These are phyloP conservation scores for Phoma sp. DNA, from an alignment of 2,329 filamentous ascomycete genomes.

Conservation along the genomic window DNA sequence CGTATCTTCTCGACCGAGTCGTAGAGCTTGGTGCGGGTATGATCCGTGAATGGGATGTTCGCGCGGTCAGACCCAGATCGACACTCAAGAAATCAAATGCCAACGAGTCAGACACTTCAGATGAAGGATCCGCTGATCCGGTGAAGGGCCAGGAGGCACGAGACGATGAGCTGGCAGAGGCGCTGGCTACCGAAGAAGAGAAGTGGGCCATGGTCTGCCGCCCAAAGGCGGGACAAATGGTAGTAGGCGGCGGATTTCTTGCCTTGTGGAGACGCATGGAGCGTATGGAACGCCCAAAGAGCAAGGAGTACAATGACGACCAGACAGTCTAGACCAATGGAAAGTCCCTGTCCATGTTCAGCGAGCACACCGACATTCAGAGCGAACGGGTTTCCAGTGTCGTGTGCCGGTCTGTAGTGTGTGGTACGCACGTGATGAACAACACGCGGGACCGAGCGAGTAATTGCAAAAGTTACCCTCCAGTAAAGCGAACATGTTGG, in stretches of 20 bases:
- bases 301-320: conserved; percentile 9
- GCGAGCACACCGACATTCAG: conserved; percentile 12
- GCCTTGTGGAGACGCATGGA: conserved; percentile 47
- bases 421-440: conserved; percentile 16
- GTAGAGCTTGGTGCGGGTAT: conserved; percentile 63
- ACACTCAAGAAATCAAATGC: conserved; percentile 26
- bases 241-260: conserved; percentile 47
- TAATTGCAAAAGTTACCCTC: conserved; percentile 13
- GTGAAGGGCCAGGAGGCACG: conserved; percentile 31
- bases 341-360: conserved; percentile 1
- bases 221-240: conserved; percentile 43
- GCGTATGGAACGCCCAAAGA: conserved; percentile 32
- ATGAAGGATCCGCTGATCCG: conserved; percentile 20
- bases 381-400: background rate
- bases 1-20: conserved; percentile 64
- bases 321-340: conserved; percentile 11
- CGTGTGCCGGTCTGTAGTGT: conserved; percentile 2
- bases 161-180: conserved; percentile 37
- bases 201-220: conserved; percentile 47
- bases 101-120: conserved; percentile 21
- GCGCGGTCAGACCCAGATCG: conserved; percentile 54
- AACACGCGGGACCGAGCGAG: conserved; percentile 15
- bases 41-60: conserved; percentile 69
- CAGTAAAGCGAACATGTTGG: conserved; percentile 11
- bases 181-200: conserved; percentile 33